Evolutionary conservation across 768 basidiomycete species (phyloP).

Genomic region (Tulasnella sp.): DNA sequence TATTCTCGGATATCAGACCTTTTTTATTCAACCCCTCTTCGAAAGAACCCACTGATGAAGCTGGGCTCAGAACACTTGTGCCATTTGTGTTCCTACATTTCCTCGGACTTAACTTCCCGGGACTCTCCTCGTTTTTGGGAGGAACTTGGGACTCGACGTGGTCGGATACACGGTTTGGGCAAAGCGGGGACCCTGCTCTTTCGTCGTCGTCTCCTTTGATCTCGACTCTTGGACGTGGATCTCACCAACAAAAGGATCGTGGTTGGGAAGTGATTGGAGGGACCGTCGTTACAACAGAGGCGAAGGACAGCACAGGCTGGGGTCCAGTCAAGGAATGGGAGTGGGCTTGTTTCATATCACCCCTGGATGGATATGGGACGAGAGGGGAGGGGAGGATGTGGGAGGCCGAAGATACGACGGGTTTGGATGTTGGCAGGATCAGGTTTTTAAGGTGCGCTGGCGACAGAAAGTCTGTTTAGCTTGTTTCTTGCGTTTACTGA

Average conservation of each 20-base stretch:
- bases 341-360: constrained; percentile 37
- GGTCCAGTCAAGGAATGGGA: constrained; percentile 63
- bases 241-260: not conserved
- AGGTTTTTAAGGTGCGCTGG: constrained; percentile 32
- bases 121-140: constrained; percentile 34
- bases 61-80: constrained; percentile 41
- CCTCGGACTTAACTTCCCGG: constrained; percentile 62
- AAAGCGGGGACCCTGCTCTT: constrained; percentile 29
- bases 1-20: constrained; percentile 62
- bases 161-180: constrained; percentile 22
- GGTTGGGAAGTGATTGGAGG: constrained; percentile 36
- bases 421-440: constrained; percentile 31
- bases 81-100: constrained; percentile 41
- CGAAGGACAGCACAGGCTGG: constrained; percentile 48
- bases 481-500: too few species aligned
- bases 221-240: constrained; percentile 38
- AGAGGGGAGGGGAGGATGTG: constrained; percentile 35
- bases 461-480: too few species aligned
- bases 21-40: constrained; percentile 34
- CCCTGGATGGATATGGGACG: constrained; percentile 39
- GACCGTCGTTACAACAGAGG: constrained; percentile 53
- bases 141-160: not conserved
- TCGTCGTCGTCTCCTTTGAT: constrained; percentile 45
- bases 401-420: constrained; percentile 40
- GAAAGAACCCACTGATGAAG: constrained; percentile 30